These are phyloP conservation scores for Rhizopogon roseolus DNA, from an alignment of 768 basidiomycete genomes.

Conservation along the genomic window DNA sequence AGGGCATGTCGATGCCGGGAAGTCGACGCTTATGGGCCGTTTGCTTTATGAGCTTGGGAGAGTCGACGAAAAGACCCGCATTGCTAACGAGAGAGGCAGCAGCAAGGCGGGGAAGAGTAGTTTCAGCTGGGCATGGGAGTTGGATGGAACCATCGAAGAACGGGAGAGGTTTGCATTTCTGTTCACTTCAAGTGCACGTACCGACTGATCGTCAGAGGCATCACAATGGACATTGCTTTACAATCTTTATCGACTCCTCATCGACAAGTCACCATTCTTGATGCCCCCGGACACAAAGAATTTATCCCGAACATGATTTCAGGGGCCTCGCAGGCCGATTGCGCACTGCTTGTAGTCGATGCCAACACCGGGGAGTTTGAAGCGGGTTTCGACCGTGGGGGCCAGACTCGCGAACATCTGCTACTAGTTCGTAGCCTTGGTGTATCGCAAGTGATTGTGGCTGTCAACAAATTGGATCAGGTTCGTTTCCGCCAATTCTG, in stretches of 20 bases:
- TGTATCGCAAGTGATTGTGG: constrained; percentile 85
- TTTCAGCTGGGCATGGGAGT: constrained; percentile 97
- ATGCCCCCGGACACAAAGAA: constrained; percentile 96
- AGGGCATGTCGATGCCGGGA: constrained; percentile 99
- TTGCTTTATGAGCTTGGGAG: constrained; percentile 88
- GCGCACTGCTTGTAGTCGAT: constrained; percentile 90
- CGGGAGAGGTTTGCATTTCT: constrained; percentile 66
- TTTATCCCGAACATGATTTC: constrained; percentile 99
- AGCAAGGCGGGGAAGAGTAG: constrained; percentile 88
- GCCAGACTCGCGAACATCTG: constrained; percentile 94
- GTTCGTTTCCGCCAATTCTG: constrained; percentile 35
- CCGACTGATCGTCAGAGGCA: constrained; percentile 56
- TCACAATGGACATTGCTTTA: constrained; percentile 95
- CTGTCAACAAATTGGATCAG: constrained; percentile 93
- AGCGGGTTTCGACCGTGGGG: constrained; percentile 89
- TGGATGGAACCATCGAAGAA: constrained; percentile 92
- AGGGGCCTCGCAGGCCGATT: constrained; percentile 95
- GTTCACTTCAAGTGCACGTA: neutral
- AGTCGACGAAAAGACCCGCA: constrained; percentile 78
- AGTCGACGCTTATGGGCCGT: constrained; percentile 96
- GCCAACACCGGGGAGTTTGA: constrained; percentile 91
- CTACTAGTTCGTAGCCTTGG: constrained; percentile 89
- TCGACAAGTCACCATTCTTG: constrained; percentile 86
- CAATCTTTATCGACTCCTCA: constrained; percentile 72
- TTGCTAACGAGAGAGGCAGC: constrained; percentile 86